A percentile compares a stretch with the other conserved stretches of the same genome.
phyloP scores from a whole-genome alignment of 306 rosid species.

The Gynostemma pentaphyllum region DNA sequence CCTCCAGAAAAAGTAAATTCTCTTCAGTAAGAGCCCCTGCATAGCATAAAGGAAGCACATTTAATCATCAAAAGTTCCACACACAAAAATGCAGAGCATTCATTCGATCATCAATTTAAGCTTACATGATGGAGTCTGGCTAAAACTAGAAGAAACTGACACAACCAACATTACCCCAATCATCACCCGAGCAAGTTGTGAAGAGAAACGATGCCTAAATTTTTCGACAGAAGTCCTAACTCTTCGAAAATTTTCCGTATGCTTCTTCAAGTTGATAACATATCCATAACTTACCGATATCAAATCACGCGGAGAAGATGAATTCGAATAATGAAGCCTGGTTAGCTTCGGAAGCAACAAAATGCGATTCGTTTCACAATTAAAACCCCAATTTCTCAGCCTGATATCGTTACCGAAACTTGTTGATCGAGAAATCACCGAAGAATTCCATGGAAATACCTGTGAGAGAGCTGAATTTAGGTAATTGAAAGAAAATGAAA shows the following conservation, averaged over 20 bases:
- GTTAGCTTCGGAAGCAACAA: constrained; percentile 21
- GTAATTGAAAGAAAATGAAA: neutral
- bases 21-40: constrained; percentile 73
- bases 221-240: constrained; percentile 25
- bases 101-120: neutral
- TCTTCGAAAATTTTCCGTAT: constrained; percentile 18
- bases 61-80: neutral
- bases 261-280: constrained; percentile 19
- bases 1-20: constrained; percentile 90
- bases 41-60: neutral
- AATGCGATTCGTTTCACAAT: constrained; percentile 12
- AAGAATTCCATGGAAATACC: neutral
- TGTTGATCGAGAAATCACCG: neutral
- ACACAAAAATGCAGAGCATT: constrained; percentile 10
- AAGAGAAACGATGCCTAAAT: constrained; percentile 25
- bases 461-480: no score
- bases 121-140: constrained; percentile 49
- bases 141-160: constrained; percentile 55
- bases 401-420: neutral
- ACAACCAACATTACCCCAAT: constrained; percentile 59
- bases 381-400: constrained; percentile 11
- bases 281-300: constrained; percentile 24
- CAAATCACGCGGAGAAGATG: constrained; percentile 21
- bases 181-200: constrained; percentile 32
- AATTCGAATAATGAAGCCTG: constrained; percentile 16